These are phyloP conservation scores for Populus hybrid DNA, from an alignment of 441 rosid genomes.

Conservation along the genomic window DNA sequence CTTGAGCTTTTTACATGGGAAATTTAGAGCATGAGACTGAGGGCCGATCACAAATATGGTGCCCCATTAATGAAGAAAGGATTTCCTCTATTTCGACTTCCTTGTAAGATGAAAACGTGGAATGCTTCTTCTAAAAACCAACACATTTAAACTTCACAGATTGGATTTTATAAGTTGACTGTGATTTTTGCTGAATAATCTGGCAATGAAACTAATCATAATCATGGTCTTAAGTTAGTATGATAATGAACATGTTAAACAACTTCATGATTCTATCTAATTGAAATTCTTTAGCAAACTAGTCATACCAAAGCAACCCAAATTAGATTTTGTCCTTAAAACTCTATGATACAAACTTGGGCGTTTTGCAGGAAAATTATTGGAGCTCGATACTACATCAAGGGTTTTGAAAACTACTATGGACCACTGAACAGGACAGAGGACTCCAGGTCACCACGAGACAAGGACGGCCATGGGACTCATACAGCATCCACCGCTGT, in stretches of 20 bases:
- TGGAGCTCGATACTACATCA: constrained; percentile 71
- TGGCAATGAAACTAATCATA: not conserved
- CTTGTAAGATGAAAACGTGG: not conserved
- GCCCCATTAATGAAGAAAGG: not conserved
- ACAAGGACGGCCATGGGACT: constrained; percentile 80
- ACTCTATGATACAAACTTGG: not conserved
- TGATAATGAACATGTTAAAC: not conserved
- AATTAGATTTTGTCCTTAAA: not conserved
- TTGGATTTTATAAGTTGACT: not conserved
- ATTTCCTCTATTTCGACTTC: not conserved
- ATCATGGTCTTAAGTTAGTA: not conserved
- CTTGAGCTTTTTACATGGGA: not conserved
- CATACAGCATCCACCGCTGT: constrained; percentile 76
- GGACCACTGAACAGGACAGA: constrained; percentile 48
- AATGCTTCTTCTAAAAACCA: not conserved
- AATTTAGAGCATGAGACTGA: not conserved
- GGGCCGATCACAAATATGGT: not conserved
- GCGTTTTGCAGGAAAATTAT: constrained; percentile 53
- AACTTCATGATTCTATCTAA: not conserved
- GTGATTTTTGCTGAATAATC: not conserved
- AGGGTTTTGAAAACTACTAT: constrained; percentile 40
- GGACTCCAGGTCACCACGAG: constrained; percentile 71
- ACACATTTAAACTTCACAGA: not conserved
- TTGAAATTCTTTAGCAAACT: not conserved
- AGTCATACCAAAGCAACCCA: not conserved